Evolutionary conservation across 345 rosid genomes (phyloP).

Genomic region (Firmiana major): DNA sequence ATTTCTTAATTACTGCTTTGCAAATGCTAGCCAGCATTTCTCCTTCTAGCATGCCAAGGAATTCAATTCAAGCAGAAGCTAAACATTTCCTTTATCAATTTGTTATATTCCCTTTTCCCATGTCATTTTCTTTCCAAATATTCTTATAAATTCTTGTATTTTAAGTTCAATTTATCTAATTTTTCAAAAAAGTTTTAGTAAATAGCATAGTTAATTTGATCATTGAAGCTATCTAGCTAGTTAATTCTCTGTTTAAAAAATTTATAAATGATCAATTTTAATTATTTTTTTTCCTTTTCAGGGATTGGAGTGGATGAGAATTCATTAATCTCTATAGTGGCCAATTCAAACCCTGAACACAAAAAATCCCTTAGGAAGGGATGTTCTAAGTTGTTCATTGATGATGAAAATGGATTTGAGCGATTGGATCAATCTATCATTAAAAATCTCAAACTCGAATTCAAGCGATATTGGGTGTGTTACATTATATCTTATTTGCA

Average conservation of each 20-base stretch:
- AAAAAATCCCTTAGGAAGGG: conserved; percentile 49
- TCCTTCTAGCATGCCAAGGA: too few species aligned
- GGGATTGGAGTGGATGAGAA: conserved; percentile 90
- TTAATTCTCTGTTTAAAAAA: not conserved
- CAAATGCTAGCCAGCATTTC: too few species aligned
- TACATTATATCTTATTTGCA: not conserved
- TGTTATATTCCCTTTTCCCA: too few species aligned
- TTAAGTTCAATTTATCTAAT: not conserved
- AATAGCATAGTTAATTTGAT: not conserved
- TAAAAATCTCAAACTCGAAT: conserved; percentile 63
- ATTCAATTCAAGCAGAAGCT: too few species aligned
- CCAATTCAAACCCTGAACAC: conserved; percentile 56
- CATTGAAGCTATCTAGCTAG: not conserved
- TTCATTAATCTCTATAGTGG: conserved; percentile 47
- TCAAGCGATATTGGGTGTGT: conserved; percentile 64
- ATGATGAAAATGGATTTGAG: conserved; percentile 75
- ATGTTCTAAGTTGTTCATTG: conserved; percentile 48
- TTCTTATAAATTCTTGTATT: too few species aligned
- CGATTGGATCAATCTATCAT: conserved; percentile 54
- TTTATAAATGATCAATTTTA: not conserved
- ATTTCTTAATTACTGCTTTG: too few species aligned
- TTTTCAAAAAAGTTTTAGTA: too few species aligned
- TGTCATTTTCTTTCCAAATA: too few species aligned
- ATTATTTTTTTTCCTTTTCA: not conserved
- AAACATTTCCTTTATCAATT: too few species aligned